These are phyloP conservation scores for Cyclotella baltica DNA, from an alignment of 108 stramenopile genomes.

Conservation along the genomic window DNA sequence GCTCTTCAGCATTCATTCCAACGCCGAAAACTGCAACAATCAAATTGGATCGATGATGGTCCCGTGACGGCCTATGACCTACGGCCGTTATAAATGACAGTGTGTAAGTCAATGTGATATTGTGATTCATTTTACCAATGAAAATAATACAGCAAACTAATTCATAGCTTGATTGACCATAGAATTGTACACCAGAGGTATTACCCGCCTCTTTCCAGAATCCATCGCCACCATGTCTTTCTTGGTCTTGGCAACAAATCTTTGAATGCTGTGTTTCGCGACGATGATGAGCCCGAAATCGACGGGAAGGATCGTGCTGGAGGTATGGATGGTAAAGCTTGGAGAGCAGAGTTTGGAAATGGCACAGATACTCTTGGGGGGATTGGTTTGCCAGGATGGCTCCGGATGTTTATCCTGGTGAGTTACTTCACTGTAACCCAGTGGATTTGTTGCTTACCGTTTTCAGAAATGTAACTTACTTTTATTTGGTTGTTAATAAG, in stretches of 20 bases:
- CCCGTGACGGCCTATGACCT: too few relatives aligned
- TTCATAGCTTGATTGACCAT: too few relatives aligned
- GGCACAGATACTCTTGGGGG: slow-evolving; percentile 62
- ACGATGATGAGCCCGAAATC: slow-evolving; percentile 8
- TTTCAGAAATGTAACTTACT: neutral
- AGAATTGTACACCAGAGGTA: too few relatives aligned
- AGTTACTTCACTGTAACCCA: too few relatives aligned
- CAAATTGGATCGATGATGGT: too few relatives aligned
- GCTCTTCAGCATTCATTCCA: too few relatives aligned
- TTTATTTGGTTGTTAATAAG: slow-evolving; percentile 53
- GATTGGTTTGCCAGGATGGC: slow-evolving; percentile 81
- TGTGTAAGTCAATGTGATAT: too few relatives aligned
- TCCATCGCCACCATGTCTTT: slow-evolving; percentile 31
- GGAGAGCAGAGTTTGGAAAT: slow-evolving; percentile 68
- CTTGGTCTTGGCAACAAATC: slow-evolving; percentile 29
- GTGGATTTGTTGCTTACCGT: neutral
- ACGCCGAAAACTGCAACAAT: too few relatives aligned
- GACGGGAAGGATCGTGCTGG: slow-evolving; percentile 48
- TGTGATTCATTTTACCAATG: too few relatives aligned
- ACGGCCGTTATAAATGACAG: too few relatives aligned
- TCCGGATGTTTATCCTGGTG: slow-evolving; percentile 67
- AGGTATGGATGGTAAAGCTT: slow-evolving; percentile 84
- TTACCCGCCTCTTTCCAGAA: slow-evolving; percentile 3
- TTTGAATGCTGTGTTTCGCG: slow-evolving; percentile 31
- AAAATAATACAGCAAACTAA: too few relatives aligned